Base-by-base conservation (phyloP, 176 grass and related monocot genomes). In the Lolium multiflorum region DNA sequence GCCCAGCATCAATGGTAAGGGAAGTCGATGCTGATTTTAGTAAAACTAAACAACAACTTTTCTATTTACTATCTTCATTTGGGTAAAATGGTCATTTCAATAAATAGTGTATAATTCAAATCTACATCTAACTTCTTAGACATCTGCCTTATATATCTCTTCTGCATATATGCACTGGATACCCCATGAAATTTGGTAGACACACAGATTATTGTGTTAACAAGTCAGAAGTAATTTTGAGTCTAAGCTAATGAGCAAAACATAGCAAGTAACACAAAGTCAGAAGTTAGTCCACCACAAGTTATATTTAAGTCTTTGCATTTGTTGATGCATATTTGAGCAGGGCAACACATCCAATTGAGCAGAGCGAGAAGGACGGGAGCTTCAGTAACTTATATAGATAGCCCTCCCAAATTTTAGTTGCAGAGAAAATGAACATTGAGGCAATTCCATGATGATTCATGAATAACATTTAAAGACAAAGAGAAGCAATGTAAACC, bases 401-500 rank as follows among this genome's bases (percentile, higher is more conserved):
- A 35, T 35, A 35, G 2, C 31, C 31, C 31, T 35, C 31, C 31
- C 31, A 35, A 35, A 35, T 2, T 35, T 35, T 35, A 35, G 31
- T 35, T 35, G 31, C 31, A 35, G 31, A 20, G 22, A 4, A 86
- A 82, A 49, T 35, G 5, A 37, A 79, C 47, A 67, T 31, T 39
- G 83, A 48, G 5, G 18, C 17, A 26, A 88, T 82, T 76, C 75
- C 71, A 87, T 5, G 7, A 35, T 35, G 31, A 35, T 35, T 35
- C 31, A 50, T 16, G 24, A 79, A 74, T 7, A 60, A 74, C 68
- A 7, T 38, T 38, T 81, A 76, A 26, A 37, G 50, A 60, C 16
- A 24, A 58, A 76, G 57, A 74, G 75, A 65, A 74, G 64, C 18
- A 83, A 13, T 1, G 7, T 9, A 56, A 75, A 91, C 89, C 89